Evolutionary conservation across 768 basidiomycete species (phyloP).

Genomic region (Naematelia aurantialba): DNA sequence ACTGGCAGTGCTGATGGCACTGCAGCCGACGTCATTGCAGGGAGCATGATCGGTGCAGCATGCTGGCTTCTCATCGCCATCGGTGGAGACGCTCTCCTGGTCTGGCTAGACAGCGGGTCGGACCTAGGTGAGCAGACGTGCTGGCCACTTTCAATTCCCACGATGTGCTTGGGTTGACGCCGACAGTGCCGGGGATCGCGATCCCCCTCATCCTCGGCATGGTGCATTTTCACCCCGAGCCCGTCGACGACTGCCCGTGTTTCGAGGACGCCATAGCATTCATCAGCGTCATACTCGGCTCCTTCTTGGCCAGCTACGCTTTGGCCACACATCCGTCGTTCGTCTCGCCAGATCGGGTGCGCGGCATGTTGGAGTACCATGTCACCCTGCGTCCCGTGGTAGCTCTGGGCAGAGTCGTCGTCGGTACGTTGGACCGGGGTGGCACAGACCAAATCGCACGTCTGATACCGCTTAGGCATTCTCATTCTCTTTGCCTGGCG

Average conservation of each 20-base stretch:
- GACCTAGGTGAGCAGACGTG: constrained; percentile 43
- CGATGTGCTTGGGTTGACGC: constrained; percentile 46
- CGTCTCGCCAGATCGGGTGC: constrained; percentile 8
- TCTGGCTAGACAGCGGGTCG: constrained; percentile 47
- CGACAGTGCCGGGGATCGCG: constrained; percentile 31
- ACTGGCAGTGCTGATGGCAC: background rate
- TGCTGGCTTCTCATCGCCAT: constrained; percentile 59
- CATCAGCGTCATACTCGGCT: constrained; percentile 75
- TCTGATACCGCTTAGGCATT: constrained; percentile 58
- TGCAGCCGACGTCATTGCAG: constrained; percentile 47
- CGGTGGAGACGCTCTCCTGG: constrained; percentile 52
- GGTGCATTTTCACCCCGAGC: constrained; percentile 87
- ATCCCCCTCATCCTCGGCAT: constrained; percentile 60
- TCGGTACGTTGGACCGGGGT: constrained; percentile 18
- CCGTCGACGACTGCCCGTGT: constrained; percentile 94
- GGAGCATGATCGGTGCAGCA: constrained; percentile 58
- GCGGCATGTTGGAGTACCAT: constrained; percentile 9
- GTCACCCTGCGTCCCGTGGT: constrained; percentile 3
- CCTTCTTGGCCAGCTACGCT: background rate
- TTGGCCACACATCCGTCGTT: constrained; percentile 43
- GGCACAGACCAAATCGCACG: background rate
- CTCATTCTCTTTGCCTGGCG: constrained; percentile 81
- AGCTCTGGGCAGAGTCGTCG: constrained; percentile 14
- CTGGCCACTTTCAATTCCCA: constrained; percentile 20
- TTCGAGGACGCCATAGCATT: constrained; percentile 97